Evolutionary conservation across 2,329 filamentous ascomycete species (phyloP).

Genomic region (Epichloe bromicola): DNA sequence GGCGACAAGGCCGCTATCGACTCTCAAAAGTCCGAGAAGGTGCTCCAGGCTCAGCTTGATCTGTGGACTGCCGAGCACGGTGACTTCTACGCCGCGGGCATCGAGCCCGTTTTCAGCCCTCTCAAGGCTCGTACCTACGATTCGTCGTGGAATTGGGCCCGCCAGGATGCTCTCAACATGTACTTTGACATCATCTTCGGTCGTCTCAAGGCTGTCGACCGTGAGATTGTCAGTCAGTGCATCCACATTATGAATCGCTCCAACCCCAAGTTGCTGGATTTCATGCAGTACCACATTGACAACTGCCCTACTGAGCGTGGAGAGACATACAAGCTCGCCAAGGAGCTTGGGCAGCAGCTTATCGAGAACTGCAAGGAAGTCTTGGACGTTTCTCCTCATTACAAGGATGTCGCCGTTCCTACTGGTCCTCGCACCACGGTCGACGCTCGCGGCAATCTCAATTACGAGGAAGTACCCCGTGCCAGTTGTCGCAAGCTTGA

Average conservation of each 20-base stretch:
- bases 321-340: conserved; percentile 95
- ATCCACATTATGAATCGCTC: conserved; percentile 99
- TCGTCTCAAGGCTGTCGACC: conserved; percentile 79
- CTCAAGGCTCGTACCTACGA: conserved; percentile 95
- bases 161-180: conserved; percentile 95
- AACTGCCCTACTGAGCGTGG: conserved; percentile 94
- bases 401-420: conserved; percentile 89
- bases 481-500: conserved; percentile 90
- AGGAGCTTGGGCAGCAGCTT: conserved; percentile 82
- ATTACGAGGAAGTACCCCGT: conserved; percentile 78
- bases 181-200: conserved; percentile 99
- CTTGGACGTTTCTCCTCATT: conserved; percentile 68
- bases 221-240: conserved; percentile 96
- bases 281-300: conserved; percentile 99
- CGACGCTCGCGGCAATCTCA: conserved; percentile 81
- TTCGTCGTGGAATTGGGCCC: conserved; percentile 98
- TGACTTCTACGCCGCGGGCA: conserved; percentile 88
- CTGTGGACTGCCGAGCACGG: conserved; percentile 93
- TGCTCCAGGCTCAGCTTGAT: conserved; percentile 86
- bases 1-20: conserved; percentile 87
- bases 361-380: conserved; percentile 98
- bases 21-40: conserved; percentile 71
- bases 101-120: conserved; percentile 84
- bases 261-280: conserved; percentile 88
- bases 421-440: conserved; percentile 89